Evolutionary conservation across 2,329 filamentous ascomycete genomes (phyloP).

Genomic region (Fusarium cicatricum): DNA sequence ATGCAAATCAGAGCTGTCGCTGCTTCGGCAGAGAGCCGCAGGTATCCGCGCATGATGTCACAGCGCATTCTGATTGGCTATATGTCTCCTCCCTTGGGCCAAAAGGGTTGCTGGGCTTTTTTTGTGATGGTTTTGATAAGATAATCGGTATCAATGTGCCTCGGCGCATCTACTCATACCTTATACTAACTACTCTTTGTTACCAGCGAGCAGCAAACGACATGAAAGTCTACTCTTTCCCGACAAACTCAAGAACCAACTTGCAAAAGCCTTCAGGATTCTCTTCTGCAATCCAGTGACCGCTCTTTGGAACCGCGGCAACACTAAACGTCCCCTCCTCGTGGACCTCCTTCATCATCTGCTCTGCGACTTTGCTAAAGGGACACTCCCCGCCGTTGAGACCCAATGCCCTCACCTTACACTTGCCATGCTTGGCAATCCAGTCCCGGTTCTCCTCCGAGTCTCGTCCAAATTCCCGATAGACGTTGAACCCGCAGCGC

Average conservation of each 20-base stretch:
- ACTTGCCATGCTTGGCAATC: constrained; percentile 20
- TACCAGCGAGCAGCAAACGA: too few species aligned
- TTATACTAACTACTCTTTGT: too few species aligned
- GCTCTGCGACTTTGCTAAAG: constrained; percentile 16
- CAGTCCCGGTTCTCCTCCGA: constrained; percentile 23
- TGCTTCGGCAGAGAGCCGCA: constrained; percentile 29
- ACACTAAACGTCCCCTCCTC: constrained; percentile 10
- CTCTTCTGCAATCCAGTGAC: constrained; percentile 22
- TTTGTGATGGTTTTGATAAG: constrained; percentile 34
- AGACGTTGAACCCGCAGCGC: constrained; percentile 5
- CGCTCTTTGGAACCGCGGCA: constrained; percentile 10
- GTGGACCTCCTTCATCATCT: constrained; percentile 19
- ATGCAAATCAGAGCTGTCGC: not conserved
- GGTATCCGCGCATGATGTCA: constrained; percentile 40
- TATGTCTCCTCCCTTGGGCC: not conserved
- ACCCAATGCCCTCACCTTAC: constrained; percentile 10
- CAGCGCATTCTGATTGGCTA: constrained; percentile 27
- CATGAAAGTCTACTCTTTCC: not conserved
- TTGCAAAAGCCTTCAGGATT: constrained; percentile 14
- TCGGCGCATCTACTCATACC: too few species aligned
- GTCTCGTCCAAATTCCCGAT: constrained; percentile 8
- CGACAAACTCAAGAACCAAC: constrained; percentile 14
- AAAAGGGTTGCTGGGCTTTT: constrained; percentile 22
- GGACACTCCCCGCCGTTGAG: constrained; percentile 9
- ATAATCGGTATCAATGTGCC: constrained; percentile 16